Evolutionary conservation across 176 grass and related monocot genomes (phyloP).

Genomic region (Canna indica): DNA sequence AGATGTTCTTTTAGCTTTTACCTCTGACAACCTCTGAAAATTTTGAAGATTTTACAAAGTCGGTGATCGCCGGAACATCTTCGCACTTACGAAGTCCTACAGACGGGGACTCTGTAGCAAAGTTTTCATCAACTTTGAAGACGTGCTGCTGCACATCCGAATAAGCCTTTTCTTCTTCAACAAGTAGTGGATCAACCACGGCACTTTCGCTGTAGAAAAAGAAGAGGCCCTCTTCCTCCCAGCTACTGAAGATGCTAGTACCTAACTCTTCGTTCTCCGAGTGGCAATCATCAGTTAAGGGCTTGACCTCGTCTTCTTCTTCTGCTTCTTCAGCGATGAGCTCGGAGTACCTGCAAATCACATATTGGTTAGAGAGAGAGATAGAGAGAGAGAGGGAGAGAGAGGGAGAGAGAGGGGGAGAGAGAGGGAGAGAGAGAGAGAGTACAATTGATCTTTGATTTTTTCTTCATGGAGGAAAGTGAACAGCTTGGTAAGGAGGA

Average conservation of each 20-base stretch:
- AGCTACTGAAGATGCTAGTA: neutral
- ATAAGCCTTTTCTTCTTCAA: constrained; percentile 48
- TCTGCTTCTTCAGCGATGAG: neutral
- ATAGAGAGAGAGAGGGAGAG: neutral
- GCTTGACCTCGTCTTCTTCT: constrained; percentile 3
- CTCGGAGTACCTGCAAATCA: constrained; percentile 20
- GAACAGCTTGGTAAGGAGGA: constrained; percentile 73
- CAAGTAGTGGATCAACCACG: constrained; percentile 41
- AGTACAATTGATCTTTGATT: neutral
- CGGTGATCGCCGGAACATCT: neutral
- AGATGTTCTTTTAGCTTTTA: too few relatives aligned
- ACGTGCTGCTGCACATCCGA: constrained; percentile 20
- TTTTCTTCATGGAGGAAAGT: constrained; percentile 15
- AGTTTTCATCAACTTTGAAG: constrained; percentile 33
- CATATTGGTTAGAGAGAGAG: neutral
- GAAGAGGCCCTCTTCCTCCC: constrained; percentile 16
- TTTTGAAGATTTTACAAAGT: neutral
- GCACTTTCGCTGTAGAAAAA: constrained; percentile 67
- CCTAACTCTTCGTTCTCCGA: neutral
- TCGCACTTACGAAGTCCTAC: too few relatives aligned
- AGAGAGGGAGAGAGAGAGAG: neutral
- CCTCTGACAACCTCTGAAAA: neutral
- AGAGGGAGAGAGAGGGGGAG: neutral
- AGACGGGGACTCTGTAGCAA: too few relatives aligned
- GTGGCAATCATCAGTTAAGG: constrained; percentile 1